A percentile compares a stretch with the other conserved stretches of the same genome.
These are phyloP conservation scores for Schwanniomyces polymorphus DNA, from an alignment of 805 yeast genomes.

Conservation along the genomic window DNA sequence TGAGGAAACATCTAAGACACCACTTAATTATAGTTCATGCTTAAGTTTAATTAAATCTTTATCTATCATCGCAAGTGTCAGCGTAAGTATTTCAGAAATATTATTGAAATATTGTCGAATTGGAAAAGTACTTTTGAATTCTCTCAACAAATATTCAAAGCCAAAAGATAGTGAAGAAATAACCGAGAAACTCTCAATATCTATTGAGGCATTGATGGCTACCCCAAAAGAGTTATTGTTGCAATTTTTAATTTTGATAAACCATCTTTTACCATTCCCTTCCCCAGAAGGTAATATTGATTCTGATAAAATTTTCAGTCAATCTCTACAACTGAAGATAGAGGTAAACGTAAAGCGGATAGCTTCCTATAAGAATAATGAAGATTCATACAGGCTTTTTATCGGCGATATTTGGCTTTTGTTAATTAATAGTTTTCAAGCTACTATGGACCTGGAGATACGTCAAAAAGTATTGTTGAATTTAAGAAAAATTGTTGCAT, in stretches of 20 bases:
- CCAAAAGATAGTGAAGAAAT: constrained; percentile 5
- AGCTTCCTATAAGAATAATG: constrained; percentile 24
- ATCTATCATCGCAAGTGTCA: constrained; percentile 41
- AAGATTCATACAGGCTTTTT: constrained; percentile 31
- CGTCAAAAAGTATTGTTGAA: constrained; percentile 58
- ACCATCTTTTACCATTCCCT: constrained; percentile 55
- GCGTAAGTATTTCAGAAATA: constrained; percentile 40
- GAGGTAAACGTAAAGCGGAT: constrained; percentile 31
- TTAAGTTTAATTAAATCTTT: constrained; percentile 45
- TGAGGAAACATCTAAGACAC: constrained; percentile 17
- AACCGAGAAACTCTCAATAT: constrained; percentile 18
- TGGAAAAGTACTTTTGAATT: constrained; percentile 46
- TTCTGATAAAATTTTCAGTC: constrained; percentile 20
- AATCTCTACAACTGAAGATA: constrained; percentile 19
- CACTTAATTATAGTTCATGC: constrained; percentile 36
- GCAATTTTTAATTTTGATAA: constrained; percentile 54
- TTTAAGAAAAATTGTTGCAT: constrained; percentile 50
- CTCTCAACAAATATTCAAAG: constrained; percentile 53
- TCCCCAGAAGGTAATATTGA: constrained; percentile 29
- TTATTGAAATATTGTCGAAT: constrained; percentile 51
- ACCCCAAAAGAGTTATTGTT: constrained; percentile 67
- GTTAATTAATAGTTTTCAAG: constrained; percentile 63
- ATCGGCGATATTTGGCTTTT: constrained; percentile 49
- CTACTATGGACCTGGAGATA: constrained; percentile 67
- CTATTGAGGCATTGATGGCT: constrained; percentile 72